Evolutionary conservation across 1,284 basidiomycete genomes (phyloP).

Genomic region (Pyrrhoderma noxium): DNA sequence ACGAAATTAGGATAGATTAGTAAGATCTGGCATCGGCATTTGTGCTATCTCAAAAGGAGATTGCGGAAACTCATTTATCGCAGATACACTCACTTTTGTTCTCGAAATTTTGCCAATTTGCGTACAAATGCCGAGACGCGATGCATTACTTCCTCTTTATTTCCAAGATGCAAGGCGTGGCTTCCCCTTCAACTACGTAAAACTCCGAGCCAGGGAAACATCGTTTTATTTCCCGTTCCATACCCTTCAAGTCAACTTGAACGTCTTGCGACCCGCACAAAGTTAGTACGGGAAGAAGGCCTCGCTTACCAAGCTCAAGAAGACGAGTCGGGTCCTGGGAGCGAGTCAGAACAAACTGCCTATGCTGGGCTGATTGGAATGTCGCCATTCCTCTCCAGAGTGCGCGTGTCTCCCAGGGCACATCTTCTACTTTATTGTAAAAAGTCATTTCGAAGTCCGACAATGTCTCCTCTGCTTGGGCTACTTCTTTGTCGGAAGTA

Average conservation of each 20-base stretch:
- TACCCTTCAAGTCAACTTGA: slow-evolving; percentile 23
- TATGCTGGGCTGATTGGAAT: slow-evolving; percentile 28
- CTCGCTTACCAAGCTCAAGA: slow-evolving; percentile 26
- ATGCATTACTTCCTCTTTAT: slow-evolving; percentile 11
- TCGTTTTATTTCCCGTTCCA: slow-evolving; percentile 5
- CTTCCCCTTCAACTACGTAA: background rate
- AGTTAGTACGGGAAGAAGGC: slow-evolving; percentile 29
- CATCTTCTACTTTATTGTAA: slow-evolving; percentile 22
- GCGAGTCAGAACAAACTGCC: slow-evolving; percentile 26
- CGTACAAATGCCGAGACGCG: background rate
- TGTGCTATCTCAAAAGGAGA: no score
- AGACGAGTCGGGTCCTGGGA: slow-evolving; percentile 28
- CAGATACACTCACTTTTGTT: no score
- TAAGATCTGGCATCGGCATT: no score
- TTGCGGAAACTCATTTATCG: no score
- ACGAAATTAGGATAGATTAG: no score
- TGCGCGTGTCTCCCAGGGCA: slow-evolving; percentile 27
- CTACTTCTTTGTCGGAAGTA: slow-evolving; percentile 25
- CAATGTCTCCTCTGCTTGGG: slow-evolving; percentile 18
- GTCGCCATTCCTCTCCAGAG: slow-evolving; percentile 29
- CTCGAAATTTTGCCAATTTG: background rate
- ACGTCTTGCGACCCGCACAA: slow-evolving; percentile 31
- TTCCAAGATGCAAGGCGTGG: slow-evolving; percentile 10
- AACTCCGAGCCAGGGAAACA: no score
- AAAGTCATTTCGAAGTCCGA: slow-evolving; percentile 28